phyloP scores from a whole-genome alignment of 2,329 filamentous ascomycete species.

The Colletotrichum tabaci region DNA sequence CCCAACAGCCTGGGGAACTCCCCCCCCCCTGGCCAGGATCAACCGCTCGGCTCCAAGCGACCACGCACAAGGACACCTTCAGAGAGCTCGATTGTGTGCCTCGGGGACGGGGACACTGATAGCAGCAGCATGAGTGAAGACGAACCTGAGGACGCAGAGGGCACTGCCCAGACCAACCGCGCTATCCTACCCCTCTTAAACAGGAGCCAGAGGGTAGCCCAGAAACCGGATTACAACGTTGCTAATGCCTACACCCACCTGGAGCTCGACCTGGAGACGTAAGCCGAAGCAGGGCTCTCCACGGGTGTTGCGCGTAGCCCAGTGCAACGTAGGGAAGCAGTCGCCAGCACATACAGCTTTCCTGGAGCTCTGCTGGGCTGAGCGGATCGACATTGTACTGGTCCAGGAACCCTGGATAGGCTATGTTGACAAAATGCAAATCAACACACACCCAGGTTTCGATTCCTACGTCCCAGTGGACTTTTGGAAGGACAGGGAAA shows the following conservation, averaged over 20 bases:
- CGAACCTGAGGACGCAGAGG: neutral
- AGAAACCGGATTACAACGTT: constrained; percentile 18
- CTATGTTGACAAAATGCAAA: constrained; percentile 14
- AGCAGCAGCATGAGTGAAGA: neutral
- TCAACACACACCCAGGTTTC: constrained; percentile 12
- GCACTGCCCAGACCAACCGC: neutral
- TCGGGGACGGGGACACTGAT: neutral
- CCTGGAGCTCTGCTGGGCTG: constrained; percentile 12
- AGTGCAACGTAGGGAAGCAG: constrained; percentile 20
- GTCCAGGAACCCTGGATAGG: constrained; percentile 19
- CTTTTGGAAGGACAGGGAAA: neutral
- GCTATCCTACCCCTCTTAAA: neutral
- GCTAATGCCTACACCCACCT: constrained; percentile 16
- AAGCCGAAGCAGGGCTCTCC: neutral
- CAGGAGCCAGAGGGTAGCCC: constrained; percentile 9
- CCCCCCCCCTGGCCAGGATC: neutral
- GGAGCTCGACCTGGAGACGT: constrained; percentile 1
- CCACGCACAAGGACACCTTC: constrained; percentile 3
- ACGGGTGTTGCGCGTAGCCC: neutral
- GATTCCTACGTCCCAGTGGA: constrained; percentile 2
- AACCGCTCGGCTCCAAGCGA: neutral
- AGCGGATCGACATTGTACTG: constrained; percentile 3
- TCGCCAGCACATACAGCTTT: constrained; percentile 1
- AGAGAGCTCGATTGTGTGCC: neutral
- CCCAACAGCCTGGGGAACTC: neutral